These are phyloP conservation scores for Aegilops longissima DNA, from an alignment of 176 grass and related monocot species.

Conservation along the genomic window DNA sequence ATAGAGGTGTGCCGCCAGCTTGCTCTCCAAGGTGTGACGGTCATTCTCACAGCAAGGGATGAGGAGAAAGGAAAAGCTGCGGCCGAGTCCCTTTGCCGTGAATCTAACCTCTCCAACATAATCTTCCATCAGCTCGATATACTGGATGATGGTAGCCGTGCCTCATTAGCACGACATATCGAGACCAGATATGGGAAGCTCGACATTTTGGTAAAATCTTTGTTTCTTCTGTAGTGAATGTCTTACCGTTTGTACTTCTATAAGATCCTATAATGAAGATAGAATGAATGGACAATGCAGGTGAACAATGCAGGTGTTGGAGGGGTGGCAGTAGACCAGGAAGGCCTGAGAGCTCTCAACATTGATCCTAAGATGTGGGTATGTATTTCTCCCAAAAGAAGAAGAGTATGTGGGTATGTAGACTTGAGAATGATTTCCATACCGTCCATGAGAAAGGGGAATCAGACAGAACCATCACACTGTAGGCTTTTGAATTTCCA, in stretches of 20 bases:
- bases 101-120: constrained; percentile 41
- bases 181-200: constrained; percentile 51
- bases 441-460: constrained; percentile 1
- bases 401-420: no score
- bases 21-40: constrained; percentile 37
- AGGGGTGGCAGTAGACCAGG: constrained; percentile 46
- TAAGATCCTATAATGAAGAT: no score
- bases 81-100: constrained; percentile 29
- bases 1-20: constrained; percentile 57
- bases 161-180: constrained; percentile 39
- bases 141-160: neutral
- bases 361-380: constrained; percentile 60
- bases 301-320: constrained; percentile 64
- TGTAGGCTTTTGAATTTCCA: no score
- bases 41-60: constrained; percentile 73
- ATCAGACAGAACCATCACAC: no score
- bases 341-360: constrained; percentile 56
- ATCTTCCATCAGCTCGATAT: constrained; percentile 74
- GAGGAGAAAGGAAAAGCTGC: constrained; percentile 46
- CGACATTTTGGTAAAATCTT: constrained; percentile 60
- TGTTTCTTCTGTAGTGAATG: neutral
- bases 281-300: constrained; percentile 27
- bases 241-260: neutral
- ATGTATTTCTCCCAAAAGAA: neutral
- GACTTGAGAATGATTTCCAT: no score